phyloP scores from a whole-genome alignment of 2,329 filamentous ascomycete species.

The Talaromyces sp. region DNA sequence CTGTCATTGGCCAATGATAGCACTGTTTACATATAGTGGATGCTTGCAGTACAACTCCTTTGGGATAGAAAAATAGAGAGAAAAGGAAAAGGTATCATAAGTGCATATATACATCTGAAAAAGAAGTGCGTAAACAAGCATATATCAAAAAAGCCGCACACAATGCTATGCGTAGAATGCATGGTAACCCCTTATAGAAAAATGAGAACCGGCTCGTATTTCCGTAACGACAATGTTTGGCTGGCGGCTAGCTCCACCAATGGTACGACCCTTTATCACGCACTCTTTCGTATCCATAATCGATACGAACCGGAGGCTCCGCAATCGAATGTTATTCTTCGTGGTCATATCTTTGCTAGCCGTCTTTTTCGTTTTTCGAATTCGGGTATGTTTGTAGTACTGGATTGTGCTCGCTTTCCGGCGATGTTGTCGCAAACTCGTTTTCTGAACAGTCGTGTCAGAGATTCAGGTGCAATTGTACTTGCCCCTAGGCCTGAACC shows the following conservation, averaged over 20 bases:
- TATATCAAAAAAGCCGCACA: conserved; percentile 3
- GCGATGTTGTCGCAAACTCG: conserved; percentile 1
- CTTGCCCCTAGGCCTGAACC: conserved; percentile 31
- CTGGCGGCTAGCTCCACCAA: conserved; percentile 9
- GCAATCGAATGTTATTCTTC: background rate
- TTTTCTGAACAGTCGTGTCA: conserved; percentile 2
- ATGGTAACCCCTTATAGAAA: background rate
- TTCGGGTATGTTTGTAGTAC: background rate
- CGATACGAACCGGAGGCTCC: background rate
- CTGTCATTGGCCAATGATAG: background rate
- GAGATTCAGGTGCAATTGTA: conserved; percentile 28
- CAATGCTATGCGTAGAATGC: background rate
- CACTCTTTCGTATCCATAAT: background rate
- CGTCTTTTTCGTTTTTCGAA: background rate
- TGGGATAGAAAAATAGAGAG: background rate
- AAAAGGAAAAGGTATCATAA: background rate
- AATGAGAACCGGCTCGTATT: background rate
- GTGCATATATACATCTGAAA: background rate
- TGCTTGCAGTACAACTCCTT: background rate
- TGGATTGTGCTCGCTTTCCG: background rate
- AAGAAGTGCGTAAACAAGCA: background rate
- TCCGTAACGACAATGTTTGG: background rate
- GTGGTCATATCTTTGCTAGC: background rate
- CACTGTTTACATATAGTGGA: background rate
- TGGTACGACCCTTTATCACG: background rate